These are phyloP conservation scores for Sugiyamaella pinicola DNA, from an alignment of 1,139 yeast genomes.

Conservation along the genomic window DNA sequence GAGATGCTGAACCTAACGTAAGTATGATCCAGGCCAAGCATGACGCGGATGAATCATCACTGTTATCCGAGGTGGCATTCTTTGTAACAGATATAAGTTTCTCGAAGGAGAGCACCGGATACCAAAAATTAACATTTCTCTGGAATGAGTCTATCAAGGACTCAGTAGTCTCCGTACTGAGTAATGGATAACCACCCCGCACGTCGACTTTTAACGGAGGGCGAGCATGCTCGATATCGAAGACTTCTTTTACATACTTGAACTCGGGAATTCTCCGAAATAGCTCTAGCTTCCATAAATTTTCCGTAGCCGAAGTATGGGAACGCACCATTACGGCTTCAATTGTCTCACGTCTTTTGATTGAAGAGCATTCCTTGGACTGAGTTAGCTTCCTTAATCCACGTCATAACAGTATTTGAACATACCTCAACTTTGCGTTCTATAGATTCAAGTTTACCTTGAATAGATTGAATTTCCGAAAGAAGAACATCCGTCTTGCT, in stretches of 20 bases:
- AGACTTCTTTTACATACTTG: slow-evolving; percentile 14
- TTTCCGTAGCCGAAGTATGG: slow-evolving; percentile 25
- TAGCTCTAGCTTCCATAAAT: slow-evolving; percentile 15
- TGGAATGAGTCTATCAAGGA: slow-evolving; percentile 21
- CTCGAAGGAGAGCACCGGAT: slow-evolving; percentile 22
- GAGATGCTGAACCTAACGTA: slow-evolving; percentile 24
- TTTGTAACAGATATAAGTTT: slow-evolving; percentile 4
- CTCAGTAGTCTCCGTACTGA: slow-evolving; percentile 11
- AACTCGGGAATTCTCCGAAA: slow-evolving; percentile 22
- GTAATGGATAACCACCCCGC: slow-evolving; percentile 4
- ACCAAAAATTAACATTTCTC: slow-evolving; percentile 26
- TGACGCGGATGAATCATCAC: slow-evolving; percentile 4
- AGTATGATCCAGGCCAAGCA: slow-evolving; percentile 20
- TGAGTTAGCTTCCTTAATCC: neutral
- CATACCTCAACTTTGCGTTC: slow-evolving; percentile 13
- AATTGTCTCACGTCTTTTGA: slow-evolving; percentile 2
- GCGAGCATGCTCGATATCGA: slow-evolving; percentile 23
- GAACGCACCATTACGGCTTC: slow-evolving; percentile 20
- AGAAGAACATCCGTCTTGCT: slow-evolving; percentile 21
- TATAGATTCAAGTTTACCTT: slow-evolving; percentile 16
- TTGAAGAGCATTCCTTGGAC: neutral
- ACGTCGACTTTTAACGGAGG: slow-evolving; percentile 9
- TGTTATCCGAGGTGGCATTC: neutral
- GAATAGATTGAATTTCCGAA: slow-evolving; percentile 15
- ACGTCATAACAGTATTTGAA: slow-evolving; percentile 9